Conservation (phyloP, 139 green algal genomes). For the Auxenochlorella pyrenoidosa region DNA sequence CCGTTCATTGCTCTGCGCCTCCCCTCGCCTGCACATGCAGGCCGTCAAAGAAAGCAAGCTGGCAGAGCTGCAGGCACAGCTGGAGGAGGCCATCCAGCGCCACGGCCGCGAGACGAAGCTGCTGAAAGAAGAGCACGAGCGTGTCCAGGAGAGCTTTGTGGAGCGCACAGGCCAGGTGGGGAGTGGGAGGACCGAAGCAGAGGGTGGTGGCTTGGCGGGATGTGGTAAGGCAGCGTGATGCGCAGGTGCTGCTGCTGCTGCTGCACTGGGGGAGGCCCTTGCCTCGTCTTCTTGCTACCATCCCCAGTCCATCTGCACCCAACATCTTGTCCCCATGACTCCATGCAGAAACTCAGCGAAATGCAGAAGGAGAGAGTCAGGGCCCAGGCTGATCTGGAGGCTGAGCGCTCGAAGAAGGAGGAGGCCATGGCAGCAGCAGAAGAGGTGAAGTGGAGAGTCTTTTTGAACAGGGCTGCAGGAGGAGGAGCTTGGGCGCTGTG, state of each 20-base stretch:
- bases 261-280: not conserved
- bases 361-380: not conserved
- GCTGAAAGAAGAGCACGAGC: not conserved
- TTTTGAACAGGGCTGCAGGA: no score
- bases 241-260: no score
- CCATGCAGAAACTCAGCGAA: slow-evolving; percentile 6
- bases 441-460: not conserved
- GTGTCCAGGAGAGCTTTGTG: not conserved
- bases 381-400: not conserved
- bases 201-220: not conserved
- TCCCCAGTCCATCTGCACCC: not conserved
- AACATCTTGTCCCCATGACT: not conserved
- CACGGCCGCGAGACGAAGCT: not conserved
- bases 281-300: not conserved
- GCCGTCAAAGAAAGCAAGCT: not conserved
- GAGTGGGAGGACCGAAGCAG: no score
- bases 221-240: not conserved
- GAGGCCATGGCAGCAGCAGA: not conserved
- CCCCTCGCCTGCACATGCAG: not conserved
- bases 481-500: no score
- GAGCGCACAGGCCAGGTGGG: slow-evolving; percentile 27
- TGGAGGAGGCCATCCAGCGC: not conserved
- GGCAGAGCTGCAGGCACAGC: not conserved
- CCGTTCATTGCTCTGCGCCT: not conserved
- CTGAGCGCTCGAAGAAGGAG: not conserved